phyloP scores from a whole-genome alignment of 495 filamentous ascomycete species.

The Cudoniella acicularis region DNA sequence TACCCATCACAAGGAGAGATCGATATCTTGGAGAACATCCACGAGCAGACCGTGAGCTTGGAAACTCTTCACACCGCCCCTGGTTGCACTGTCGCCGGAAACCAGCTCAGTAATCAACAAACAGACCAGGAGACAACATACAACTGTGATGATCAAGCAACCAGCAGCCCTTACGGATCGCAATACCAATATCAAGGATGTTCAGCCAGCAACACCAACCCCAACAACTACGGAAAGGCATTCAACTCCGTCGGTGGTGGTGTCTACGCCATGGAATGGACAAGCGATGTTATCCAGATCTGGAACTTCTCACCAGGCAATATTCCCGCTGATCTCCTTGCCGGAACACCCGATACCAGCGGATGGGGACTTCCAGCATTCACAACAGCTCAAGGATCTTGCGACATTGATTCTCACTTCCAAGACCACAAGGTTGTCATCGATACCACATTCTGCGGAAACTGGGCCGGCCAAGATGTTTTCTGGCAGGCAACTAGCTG shows the following conservation, averaged over 20 bases:
- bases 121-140: background rate
- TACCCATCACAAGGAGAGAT: slow-evolving; percentile 84
- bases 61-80: slow-evolving; percentile 71
- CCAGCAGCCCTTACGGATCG: slow-evolving; percentile 37
- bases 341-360: slow-evolving; percentile 37
- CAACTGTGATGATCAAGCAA: slow-evolving; percentile 9
- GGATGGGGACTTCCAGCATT: slow-evolving; percentile 67
- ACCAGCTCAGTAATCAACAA: slow-evolving; percentile 31
- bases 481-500: slow-evolving; percentile 28
- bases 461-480: slow-evolving; percentile 68
- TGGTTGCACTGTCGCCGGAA: slow-evolving; percentile 55
- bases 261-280: slow-evolving; percentile 78
- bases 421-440: slow-evolving; percentile 68
- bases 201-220: slow-evolving; percentile 8
- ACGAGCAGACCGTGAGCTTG: slow-evolving; percentile 56
- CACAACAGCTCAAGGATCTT: slow-evolving; percentile 44
- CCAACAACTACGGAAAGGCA: slow-evolving; percentile 52
- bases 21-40: slow-evolving; percentile 87
- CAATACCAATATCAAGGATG: slow-evolving; percentile 44
- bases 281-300: slow-evolving; percentile 58
- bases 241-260: slow-evolving; percentile 74
- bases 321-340: slow-evolving; percentile 51
- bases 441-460: slow-evolving; percentile 82
- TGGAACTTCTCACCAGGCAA: slow-evolving; percentile 9
- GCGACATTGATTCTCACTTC: slow-evolving; percentile 65